These are phyloP conservation scores for Beauveria sp. DNA, from an alignment of 2,329 filamentous ascomycete genomes.

Conservation along the genomic window DNA sequence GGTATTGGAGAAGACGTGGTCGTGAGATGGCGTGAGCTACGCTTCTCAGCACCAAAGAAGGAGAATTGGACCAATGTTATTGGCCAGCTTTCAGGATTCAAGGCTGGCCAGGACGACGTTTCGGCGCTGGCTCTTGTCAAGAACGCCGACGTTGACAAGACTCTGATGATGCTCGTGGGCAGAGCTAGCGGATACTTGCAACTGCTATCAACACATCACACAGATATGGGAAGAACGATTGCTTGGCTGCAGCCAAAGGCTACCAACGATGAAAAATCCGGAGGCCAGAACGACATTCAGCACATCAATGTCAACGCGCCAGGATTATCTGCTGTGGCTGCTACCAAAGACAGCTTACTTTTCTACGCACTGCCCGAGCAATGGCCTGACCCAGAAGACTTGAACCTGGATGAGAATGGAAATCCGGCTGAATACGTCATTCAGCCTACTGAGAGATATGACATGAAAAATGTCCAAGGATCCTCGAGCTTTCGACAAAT, in stretches of 20 bases:
- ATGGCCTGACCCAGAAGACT: background rate
- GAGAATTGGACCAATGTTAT: slow-evolving; percentile 14
- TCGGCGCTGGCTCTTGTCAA: slow-evolving; percentile 31
- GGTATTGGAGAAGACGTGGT: slow-evolving; percentile 39
- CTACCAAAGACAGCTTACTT: slow-evolving; percentile 13
- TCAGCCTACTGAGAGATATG: background rate
- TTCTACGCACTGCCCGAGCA: slow-evolving; percentile 12
- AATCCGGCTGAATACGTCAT: background rate
- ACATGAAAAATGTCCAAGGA: background rate
- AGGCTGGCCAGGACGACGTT: slow-evolving; percentile 34
- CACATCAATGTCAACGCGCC: slow-evolving; percentile 12
- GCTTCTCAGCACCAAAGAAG: slow-evolving; percentile 10
- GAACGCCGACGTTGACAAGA: slow-evolving; percentile 11
- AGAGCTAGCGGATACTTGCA: slow-evolving; percentile 35
- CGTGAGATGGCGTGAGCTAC: slow-evolving; percentile 27
- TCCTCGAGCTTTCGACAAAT: background rate
- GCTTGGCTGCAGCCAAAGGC: slow-evolving; percentile 13
- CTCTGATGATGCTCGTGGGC: slow-evolving; percentile 28
- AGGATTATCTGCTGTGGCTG: slow-evolving; percentile 12
- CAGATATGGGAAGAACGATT: slow-evolving; percentile 20
- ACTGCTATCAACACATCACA: slow-evolving; percentile 28
- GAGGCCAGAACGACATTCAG: slow-evolving; percentile 12
- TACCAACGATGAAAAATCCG: background rate
- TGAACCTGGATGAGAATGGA: background rate
- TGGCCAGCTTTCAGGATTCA: slow-evolving; percentile 27